Evolutionary conservation across 345 rosid species (phyloP).

Genomic region (Punica granatum): DNA sequence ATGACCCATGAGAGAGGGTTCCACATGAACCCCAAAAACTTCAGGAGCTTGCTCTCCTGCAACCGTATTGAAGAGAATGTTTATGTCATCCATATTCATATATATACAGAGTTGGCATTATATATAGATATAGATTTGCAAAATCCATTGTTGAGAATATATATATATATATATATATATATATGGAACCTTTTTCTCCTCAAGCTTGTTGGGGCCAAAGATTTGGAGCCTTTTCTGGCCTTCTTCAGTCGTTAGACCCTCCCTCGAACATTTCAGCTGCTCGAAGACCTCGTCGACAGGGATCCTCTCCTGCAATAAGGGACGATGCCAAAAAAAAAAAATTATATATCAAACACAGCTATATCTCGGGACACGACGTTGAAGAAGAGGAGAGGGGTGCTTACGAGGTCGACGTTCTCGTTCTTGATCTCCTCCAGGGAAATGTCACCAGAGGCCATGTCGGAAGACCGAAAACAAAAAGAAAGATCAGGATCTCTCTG

Average conservation of each 20-base stretch:
- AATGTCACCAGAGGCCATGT: conserved; percentile 11
- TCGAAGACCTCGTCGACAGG: conserved; percentile 18
- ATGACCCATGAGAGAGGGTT: conserved; percentile 23
- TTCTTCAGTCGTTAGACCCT: conserved; percentile 10
- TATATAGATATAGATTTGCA: too few relatives aligned
- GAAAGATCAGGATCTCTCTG: too few relatives aligned
- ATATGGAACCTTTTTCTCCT: conserved; percentile 30
- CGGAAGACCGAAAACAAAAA: neutral
- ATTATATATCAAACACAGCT: neutral
- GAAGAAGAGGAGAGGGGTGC: neutral
- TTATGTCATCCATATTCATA: too few relatives aligned
- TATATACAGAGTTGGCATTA: too few relatives aligned
- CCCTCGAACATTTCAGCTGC: conserved; percentile 16
- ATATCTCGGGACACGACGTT: neutral
- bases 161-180: too few relatives aligned
- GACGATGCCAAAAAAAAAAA: neutral
- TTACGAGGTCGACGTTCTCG: conserved; percentile 17
- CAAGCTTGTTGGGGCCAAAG: conserved; percentile 21
- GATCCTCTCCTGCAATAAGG: conserved; percentile 6
- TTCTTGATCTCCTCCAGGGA: conserved; percentile 13
- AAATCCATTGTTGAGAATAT: too few relatives aligned
- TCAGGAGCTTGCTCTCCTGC: conserved; percentile 21
- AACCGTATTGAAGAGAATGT: neutral
- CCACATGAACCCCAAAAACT: conserved; percentile 25
- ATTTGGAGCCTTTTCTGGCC: conserved; percentile 13